Conservation (phyloP, 108 stramenopile species). For the Epithemia pelagica region DNA sequence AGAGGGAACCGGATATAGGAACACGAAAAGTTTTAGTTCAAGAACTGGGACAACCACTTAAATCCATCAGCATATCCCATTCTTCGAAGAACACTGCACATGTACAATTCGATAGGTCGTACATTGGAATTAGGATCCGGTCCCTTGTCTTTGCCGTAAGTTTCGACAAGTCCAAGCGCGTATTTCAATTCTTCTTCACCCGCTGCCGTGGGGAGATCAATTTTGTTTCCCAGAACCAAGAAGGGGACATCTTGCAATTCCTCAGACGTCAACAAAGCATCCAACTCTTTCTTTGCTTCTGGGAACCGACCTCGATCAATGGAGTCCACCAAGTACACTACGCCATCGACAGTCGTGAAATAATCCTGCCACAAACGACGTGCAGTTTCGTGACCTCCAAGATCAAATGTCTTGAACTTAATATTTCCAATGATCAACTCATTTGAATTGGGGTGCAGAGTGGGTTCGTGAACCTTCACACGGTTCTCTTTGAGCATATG, state of each 20-base stretch:
- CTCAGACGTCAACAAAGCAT: conserved; percentile 86
- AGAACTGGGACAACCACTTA: conserved; percentile 95
- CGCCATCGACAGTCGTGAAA: conserved; percentile 96
- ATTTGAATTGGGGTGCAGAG: conserved; percentile 91
- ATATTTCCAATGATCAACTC: conserved; percentile 91
- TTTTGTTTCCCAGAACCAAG: conserved; percentile 99
- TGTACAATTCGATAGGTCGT: conserved; percentile 96
- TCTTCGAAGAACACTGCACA: conserved; percentile 97
- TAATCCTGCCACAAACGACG: conserved; percentile 91
- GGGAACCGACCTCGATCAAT: conserved; percentile 94
- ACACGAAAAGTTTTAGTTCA: no score
- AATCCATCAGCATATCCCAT: conserved; percentile 99
- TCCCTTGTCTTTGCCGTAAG: conserved; percentile 96
- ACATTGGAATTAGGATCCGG: conserved; percentile 75
- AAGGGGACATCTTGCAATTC: conserved; percentile 95
- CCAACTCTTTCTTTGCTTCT: conserved; percentile 98
- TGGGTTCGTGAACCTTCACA: conserved; percentile 92
- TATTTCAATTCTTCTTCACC: conserved; percentile 96
- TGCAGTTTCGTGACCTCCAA: conserved; percentile 94
- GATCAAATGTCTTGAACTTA: conserved; percentile 92
- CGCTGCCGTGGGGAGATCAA: conserved; percentile 93
- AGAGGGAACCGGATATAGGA: no score
- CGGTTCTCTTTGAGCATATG: conserved; percentile 96
- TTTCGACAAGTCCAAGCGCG: conserved; percentile 93
- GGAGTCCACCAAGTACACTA: conserved; percentile 95